Base-by-base conservation (phyloP, 768 basidiomycete species). In the Agaricus blazei region DNA sequence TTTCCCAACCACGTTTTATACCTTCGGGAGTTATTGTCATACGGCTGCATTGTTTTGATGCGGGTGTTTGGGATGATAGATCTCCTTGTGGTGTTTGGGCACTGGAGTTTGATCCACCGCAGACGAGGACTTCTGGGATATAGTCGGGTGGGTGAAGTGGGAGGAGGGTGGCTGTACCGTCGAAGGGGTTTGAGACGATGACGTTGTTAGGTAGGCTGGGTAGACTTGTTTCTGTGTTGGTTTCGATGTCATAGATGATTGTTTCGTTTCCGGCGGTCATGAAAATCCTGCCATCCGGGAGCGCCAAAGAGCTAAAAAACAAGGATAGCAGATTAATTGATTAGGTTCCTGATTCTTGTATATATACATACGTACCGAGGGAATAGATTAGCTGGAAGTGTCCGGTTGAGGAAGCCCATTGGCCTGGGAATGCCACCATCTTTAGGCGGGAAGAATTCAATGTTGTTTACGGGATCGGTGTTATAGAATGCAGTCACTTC, bases 401-500 rank as follows among this genome's bases (percentile, higher is more conserved):
- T 66, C 23, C 65, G 59, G 29, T 63, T 59, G 23, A 71, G 65
- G 59, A 67, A 65, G 11, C 60, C 61, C 5, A 63, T 63, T 12
- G 63, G 67, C 15, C 63, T 63, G 26, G 65, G 67, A 14, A 67
- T 54, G 55, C 71, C 72, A 19, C 68, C 66, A 52, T 74, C 72
- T 51, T 75, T 75, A 4, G 70, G 63, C 3, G 74, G 74, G 64
- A 67, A 73, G 49, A 73, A 75, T 56, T 74, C 74, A 48, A 71
- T 67, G 48, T 60, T 66, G 51, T 68, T 84, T 49, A 80, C 77
- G 3, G 83, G 82, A 50, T 72, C 75, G 28, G 78, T 82, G 62
- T 87, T 85, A 64, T 85, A 84, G 75, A 84, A 87, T 3, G 82
- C 83, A 7, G 57, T 66, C 19, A 48, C 58, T 27, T 68, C 63